These are phyloP conservation scores for Aspergillus persii DNA, from an alignment of 2,329 filamentous ascomycete species.

Conservation along the genomic window DNA sequence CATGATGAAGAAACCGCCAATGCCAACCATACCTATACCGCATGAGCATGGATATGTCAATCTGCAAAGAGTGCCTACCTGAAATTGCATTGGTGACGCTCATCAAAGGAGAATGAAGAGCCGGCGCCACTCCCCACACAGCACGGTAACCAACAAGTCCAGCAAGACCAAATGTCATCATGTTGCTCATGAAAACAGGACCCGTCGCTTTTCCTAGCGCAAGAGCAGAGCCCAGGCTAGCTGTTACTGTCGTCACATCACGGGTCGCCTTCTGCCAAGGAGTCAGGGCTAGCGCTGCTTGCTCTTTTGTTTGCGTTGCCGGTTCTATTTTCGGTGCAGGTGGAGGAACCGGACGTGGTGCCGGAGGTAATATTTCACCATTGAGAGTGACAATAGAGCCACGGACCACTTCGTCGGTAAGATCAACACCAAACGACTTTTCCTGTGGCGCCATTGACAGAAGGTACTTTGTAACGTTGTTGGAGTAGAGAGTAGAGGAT, in stretches of 20 bases:
- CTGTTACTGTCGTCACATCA: constrained; percentile 71
- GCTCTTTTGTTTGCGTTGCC: constrained; percentile 48
- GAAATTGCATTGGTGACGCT: constrained; percentile 92
- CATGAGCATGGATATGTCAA: constrained; percentile 17
- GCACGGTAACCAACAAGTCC: constrained; percentile 84
- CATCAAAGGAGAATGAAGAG: constrained; percentile 86
- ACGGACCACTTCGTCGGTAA: constrained; percentile 80
- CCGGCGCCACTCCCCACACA: constrained; percentile 81
- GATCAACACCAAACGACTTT: constrained; percentile 75
- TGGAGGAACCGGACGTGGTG: constrained; percentile 65
- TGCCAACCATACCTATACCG: constrained; percentile 69
- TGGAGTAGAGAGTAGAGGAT: constrained; percentile 85
- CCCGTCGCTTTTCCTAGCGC: constrained; percentile 77
- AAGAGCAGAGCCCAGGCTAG: constrained; percentile 72
- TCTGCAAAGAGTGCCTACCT: constrained; percentile 43
- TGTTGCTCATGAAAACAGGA: constrained; percentile 83
- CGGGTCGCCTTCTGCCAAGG: constrained; percentile 78
- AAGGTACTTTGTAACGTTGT: constrained; percentile 88
- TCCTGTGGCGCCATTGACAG: constrained; percentile 77
- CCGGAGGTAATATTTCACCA: constrained; percentile 72
- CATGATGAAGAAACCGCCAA: constrained; percentile 85
- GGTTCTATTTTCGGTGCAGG: constrained; percentile 50
- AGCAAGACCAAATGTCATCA: constrained; percentile 79
- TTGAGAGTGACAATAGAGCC: constrained; percentile 79
- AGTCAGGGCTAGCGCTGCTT: constrained; percentile 65